These are phyloP conservation scores for Neurospora intermedia DNA, from an alignment of 495 filamentous ascomycete genomes.

Conservation along the genomic window DNA sequence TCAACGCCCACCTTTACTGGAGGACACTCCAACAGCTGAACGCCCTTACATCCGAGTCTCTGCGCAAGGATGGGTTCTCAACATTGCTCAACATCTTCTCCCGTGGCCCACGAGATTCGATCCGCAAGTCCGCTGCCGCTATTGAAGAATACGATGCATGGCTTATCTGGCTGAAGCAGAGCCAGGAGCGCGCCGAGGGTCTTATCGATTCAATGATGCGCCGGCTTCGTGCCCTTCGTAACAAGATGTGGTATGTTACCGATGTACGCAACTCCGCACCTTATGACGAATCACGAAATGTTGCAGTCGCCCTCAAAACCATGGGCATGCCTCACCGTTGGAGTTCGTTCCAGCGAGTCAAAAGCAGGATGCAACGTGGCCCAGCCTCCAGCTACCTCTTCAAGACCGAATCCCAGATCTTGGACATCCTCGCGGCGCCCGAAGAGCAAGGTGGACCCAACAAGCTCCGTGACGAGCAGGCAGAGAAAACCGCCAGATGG, in stretches of 20 bases:
- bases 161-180: slow-evolving; percentile 65
- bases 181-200: slow-evolving; percentile 57
- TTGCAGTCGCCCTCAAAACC: slow-evolving; percentile 79
- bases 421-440: slow-evolving; percentile 76
- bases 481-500: slow-evolving; percentile 79
- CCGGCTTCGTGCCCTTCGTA: slow-evolving; percentile 56
- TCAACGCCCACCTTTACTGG: slow-evolving; percentile 59
- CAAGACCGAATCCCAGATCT: slow-evolving; percentile 73
- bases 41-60: slow-evolving; percentile 48
- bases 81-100: slow-evolving; percentile 62
- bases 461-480: slow-evolving; percentile 93
- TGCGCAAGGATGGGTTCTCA: slow-evolving; percentile 54
- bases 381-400: slow-evolving; percentile 61
- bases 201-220: slow-evolving; percentile 58
- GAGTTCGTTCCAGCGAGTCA: slow-evolving; percentile 40
- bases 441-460: slow-evolving; percentile 82
- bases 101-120: slow-evolving; percentile 54
- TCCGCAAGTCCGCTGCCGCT: slow-evolving; percentile 51
- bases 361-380: slow-evolving; percentile 45
- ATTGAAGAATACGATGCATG: slow-evolving; percentile 67
- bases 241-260: slow-evolving; percentile 99
- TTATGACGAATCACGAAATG: slow-evolving; percentile 82
- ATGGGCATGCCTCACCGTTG: slow-evolving; percentile 61
- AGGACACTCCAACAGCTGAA: slow-evolving; percentile 55
- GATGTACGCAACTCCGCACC: slow-evolving; percentile 85